Percentiles rank a stretch among this genome's conserved stretches.
These are phyloP conservation scores for Cercophora scortea DNA, from an alignment of 495 filamentous ascomycete genomes.

Conservation along the genomic window DNA sequence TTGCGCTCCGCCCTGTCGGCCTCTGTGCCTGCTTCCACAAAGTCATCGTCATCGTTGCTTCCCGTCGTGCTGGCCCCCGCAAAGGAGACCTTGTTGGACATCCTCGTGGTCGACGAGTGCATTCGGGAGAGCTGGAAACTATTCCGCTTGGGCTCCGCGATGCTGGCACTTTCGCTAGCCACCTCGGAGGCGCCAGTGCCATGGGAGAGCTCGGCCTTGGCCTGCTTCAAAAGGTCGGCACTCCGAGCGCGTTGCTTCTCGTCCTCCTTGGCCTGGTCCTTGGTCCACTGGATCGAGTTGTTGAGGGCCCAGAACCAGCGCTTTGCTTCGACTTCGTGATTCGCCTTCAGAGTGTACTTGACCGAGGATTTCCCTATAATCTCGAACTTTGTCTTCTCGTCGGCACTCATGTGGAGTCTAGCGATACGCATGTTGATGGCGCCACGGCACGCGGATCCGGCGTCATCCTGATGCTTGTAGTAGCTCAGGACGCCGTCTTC, in stretches of 20 bases:
- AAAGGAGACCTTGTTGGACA: slow-evolving; percentile 17
- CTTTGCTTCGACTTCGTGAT: slow-evolving; percentile 89
- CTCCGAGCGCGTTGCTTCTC: slow-evolving; percentile 64
- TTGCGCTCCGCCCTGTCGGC: slow-evolving; percentile 20
- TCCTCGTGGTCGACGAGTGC: slow-evolving; percentile 21
- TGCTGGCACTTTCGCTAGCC: slow-evolving; percentile 45
- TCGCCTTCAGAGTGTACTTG: slow-evolving; percentile 94
- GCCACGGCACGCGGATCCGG: slow-evolving; percentile 85
- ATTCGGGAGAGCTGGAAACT: slow-evolving; percentile 38
- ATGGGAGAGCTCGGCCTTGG: slow-evolving; percentile 33
- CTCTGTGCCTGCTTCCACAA: slow-evolving; percentile 27
- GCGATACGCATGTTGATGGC: slow-evolving; percentile 99
- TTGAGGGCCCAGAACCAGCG: slow-evolving; percentile 98
- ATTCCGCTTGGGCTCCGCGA: slow-evolving; percentile 31
- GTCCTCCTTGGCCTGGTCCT: slow-evolving; percentile 90
- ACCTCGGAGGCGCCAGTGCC: slow-evolving; percentile 27
- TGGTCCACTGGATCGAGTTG: slow-evolving; percentile 96
- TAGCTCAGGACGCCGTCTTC: slow-evolving; percentile 97
- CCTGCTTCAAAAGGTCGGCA: slow-evolving; percentile 68
- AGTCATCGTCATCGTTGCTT: slow-evolving; percentile 37
- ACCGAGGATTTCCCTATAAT: slow-evolving; percentile 98
- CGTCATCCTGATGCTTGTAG: slow-evolving; percentile 98
- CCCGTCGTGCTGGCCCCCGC: slow-evolving; percentile 29
- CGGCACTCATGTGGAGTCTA: slow-evolving; percentile 85
- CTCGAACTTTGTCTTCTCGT: slow-evolving; percentile 95